A percentile compares a stretch with the other conserved stretches of the same genome.
phyloP scores from a whole-genome alignment of 768 basidiomycete genomes.

The Austroboletus eburneus region DNA sequence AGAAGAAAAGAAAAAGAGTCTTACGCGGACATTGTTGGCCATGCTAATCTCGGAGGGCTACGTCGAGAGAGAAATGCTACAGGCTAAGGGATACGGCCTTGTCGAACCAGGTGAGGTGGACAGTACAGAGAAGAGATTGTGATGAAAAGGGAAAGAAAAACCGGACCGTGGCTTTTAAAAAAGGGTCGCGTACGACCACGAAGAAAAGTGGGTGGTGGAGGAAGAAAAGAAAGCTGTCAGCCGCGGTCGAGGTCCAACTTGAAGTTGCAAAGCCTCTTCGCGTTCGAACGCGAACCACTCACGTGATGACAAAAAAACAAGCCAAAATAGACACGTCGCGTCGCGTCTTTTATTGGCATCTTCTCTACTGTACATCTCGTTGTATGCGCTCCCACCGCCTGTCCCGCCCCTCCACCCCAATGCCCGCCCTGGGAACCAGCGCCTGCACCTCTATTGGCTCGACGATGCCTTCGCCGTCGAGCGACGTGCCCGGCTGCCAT shows the following conservation, averaged over 20 bases:
- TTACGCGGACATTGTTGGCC: slow-evolving; percentile 61
- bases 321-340: slow-evolving; percentile 36
- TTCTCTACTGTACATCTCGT: too few species aligned
- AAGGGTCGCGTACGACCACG: slow-evolving; percentile 23
- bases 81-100: slow-evolving; percentile 13
- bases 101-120: slow-evolving; percentile 6
- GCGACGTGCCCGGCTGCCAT: slow-evolving; percentile 60
- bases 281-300: slow-evolving; percentile 36
- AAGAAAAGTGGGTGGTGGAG: slow-evolving; percentile 10
- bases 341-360: slow-evolving; percentile 7
- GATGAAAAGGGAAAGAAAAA: slow-evolving; percentile 32
- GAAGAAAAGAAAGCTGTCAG: slow-evolving; percentile 29
- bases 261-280: slow-evolving; percentile 26
- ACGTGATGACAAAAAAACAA: slow-evolving; percentile 39
- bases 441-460: slow-evolving; percentile 52
- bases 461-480: slow-evolving; percentile 40
- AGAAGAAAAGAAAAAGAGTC: slow-evolving; percentile 8
- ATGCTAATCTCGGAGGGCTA: slow-evolving; percentile 31
- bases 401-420: slow-evolving; percentile 52
- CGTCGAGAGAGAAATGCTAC: slow-evolving; percentile 23
- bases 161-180: slow-evolving; percentile 22
- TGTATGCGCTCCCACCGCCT: slow-evolving; percentile 35
- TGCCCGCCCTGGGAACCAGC: slow-evolving; percentile 46
- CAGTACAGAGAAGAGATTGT: slow-evolving; percentile 27
- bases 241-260: slow-evolving; percentile 29